These are phyloP conservation scores for Aspergillus novoparasiticus DNA, from an alignment of 2,329 filamentous ascomycete species.

Conservation along the genomic window DNA sequence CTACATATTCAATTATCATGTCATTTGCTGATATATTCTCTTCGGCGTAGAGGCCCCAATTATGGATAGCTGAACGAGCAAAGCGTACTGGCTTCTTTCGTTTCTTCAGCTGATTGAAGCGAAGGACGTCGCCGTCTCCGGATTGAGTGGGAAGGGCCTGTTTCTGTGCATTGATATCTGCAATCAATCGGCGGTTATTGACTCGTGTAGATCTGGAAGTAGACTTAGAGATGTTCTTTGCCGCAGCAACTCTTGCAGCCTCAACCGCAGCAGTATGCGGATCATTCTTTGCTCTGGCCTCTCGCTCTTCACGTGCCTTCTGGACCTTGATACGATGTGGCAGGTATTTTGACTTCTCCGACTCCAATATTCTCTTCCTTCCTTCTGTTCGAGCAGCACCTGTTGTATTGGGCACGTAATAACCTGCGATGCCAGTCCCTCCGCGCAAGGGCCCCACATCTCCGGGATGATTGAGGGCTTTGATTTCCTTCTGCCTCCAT, in stretches of 20 bases:
- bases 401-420: conserved; percentile 82
- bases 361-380: conserved; percentile 92
- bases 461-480: conserved; percentile 65
- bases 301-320: conserved; percentile 86
- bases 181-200: conserved; percentile 91
- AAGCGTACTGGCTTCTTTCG: conserved; percentile 99
- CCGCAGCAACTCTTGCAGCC: conserved; percentile 71
- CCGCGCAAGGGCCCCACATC: conserved; percentile 56
- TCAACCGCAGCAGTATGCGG: conserved; percentile 67
- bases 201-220: conserved; percentile 92
- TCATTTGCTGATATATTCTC: conserved; percentile 97
- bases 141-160: conserved; percentile 70
- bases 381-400: conserved; percentile 91
- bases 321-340: conserved; percentile 97
- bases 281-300: conserved; percentile 69
- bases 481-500: conserved; percentile 73
- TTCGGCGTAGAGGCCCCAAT: conserved; percentile 97
- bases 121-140: conserved; percentile 83
- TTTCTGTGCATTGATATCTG: conserved; percentile 94
- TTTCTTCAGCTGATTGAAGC: conserved; percentile 99
- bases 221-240: conserved; percentile 81
- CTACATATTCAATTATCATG: conserved; percentile 99
- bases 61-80: conserved; percentile 95
- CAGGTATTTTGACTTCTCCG: conserved; percentile 96
- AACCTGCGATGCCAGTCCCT: conserved; percentile 61